A percentile compares a stretch with the other conserved stretches of the same genome.
These are phyloP conservation scores for Boletus insuetus DNA, from an alignment of 768 basidiomycete genomes.

Conservation along the genomic window DNA sequence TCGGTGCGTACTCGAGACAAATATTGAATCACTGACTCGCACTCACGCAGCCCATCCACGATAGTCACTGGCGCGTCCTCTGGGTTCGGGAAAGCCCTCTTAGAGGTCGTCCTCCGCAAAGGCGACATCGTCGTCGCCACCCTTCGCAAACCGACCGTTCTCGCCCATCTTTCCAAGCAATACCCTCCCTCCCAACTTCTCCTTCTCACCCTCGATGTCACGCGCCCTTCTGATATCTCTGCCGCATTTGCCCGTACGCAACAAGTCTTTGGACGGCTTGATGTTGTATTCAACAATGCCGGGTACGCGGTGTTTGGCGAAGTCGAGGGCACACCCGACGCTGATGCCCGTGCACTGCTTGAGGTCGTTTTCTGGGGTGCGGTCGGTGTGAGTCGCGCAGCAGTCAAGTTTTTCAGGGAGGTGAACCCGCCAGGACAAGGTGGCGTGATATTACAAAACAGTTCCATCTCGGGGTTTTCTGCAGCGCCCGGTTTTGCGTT, in stretches of 20 bases:
- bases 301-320: slow-evolving; percentile 28
- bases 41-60: neutral
- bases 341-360: slow-evolving; percentile 31
- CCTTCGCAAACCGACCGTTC: slow-evolving; percentile 35
- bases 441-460: slow-evolving; percentile 13
- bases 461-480: slow-evolving; percentile 5
- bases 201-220: slow-evolving; percentile 40
- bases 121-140: slow-evolving; percentile 43
- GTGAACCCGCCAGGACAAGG: slow-evolving; percentile 23
- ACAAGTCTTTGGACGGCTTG: slow-evolving; percentile 37
- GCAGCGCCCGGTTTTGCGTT: slow-evolving; percentile 4
- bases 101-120: slow-evolving; percentile 29
- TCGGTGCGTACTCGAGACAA: slow-evolving; percentile 1
- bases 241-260: slow-evolving; percentile 33
- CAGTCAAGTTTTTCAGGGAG: slow-evolving; percentile 33
- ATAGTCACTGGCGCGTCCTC: slow-evolving; percentile 33
- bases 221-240: slow-evolving; percentile 27
- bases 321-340: slow-evolving; percentile 33
- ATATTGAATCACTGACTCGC: neutral
- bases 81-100: slow-evolving; percentile 36
- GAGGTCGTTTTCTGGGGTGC: slow-evolving; percentile 30
- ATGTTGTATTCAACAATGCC: slow-evolving; percentile 47
- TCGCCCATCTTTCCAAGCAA: slow-evolving; percentile 22
- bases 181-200: slow-evolving; percentile 32
- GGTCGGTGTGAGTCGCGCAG: slow-evolving; percentile 20